phyloP scores from a whole-genome alignment of 768 basidiomycete species.

The Nevesoporus exiguus region DNA sequence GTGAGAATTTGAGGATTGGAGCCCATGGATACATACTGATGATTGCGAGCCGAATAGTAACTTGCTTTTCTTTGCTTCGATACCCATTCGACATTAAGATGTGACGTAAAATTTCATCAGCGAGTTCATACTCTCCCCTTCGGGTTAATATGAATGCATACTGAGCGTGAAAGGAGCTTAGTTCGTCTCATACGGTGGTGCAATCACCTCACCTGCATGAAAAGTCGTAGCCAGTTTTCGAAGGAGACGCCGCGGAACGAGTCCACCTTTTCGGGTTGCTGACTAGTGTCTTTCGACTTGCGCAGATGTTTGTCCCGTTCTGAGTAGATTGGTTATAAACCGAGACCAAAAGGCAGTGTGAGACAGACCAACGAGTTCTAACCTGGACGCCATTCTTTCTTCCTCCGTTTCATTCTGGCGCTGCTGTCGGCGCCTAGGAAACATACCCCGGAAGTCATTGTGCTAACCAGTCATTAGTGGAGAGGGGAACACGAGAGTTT shows the following conservation, averaged over 20 bases:
- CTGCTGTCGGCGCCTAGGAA: conserved; percentile 14
- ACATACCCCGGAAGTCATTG: conserved; percentile 21
- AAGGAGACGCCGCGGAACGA: conserved; percentile 80
- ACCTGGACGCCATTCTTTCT: conserved; percentile 34
- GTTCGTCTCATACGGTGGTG: background rate
- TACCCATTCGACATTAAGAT: conserved; percentile 73
- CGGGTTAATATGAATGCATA: conserved; percentile 70
- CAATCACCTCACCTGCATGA: conserved; percentile 65
- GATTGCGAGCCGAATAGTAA: conserved; percentile 70
- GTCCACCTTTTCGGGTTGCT: conserved; percentile 46
- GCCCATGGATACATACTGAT: conserved; percentile 48
- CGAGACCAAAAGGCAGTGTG: background rate
- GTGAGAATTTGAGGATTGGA: background rate
- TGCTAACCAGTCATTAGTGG: conserved; percentile 12
- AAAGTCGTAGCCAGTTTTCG: conserved; percentile 79
- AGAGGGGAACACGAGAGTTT: background rate
- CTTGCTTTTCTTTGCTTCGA: conserved; percentile 55
- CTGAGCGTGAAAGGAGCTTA: conserved; percentile 36
- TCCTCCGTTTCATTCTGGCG: conserved; percentile 15
- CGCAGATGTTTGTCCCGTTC: conserved; percentile 38
- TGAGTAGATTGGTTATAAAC: background rate
- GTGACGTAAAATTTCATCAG: conserved; percentile 75
- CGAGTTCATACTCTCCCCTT: conserved; percentile 59
- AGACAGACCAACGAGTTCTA: conserved; percentile 56
- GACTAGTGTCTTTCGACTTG: conserved; percentile 42